These are phyloP conservation scores for Fusarium nematophilum DNA, from an alignment of 2,329 filamentous ascomycete species.

Conservation along the genomic window DNA sequence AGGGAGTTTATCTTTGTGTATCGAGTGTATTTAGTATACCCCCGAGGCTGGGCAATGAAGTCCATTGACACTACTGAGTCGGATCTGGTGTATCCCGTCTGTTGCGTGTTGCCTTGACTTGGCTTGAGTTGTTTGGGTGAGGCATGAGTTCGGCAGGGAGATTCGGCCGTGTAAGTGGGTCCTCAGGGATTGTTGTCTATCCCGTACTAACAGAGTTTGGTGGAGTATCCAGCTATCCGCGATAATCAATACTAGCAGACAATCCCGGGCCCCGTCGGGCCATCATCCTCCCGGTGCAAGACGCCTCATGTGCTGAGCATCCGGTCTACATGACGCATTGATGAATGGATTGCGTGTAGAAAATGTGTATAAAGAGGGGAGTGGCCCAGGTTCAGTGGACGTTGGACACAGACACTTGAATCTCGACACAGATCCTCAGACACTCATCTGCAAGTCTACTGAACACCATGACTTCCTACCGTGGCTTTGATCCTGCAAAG, in stretches of 20 bases:
- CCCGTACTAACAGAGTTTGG: conserved; percentile 10
- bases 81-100: background rate
- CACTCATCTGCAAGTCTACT: background rate
- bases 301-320: background rate
- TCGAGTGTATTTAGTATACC: conserved; percentile 27
- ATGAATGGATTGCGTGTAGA: background rate
- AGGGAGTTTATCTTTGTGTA: conserved; percentile 18
- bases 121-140: background rate
- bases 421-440: background rate
- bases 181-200: conserved; percentile 8
- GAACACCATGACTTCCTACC: conserved; percentile 20
- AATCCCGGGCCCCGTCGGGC: conserved; percentile 26
- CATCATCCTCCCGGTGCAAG: conserved; percentile 27
- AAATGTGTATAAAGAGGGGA: background rate
- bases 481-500: conserved; percentile 50
- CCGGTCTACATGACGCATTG: background rate
- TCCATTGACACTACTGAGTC: conserved; percentile 2
- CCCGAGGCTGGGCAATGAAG: conserved; percentile 25
- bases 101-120: background rate
- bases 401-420: no score
- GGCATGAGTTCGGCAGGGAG: background rate
- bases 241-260: background rate
- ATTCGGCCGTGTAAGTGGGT: background rate
- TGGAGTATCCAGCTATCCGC: background rate
- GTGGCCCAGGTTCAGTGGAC: background rate